Percentiles rank a stretch among this genome's conserved stretches.
phyloP scores from a whole-genome alignment of 768 basidiomycete genomes.

The Hysterangium stoloniferum region DNA sequence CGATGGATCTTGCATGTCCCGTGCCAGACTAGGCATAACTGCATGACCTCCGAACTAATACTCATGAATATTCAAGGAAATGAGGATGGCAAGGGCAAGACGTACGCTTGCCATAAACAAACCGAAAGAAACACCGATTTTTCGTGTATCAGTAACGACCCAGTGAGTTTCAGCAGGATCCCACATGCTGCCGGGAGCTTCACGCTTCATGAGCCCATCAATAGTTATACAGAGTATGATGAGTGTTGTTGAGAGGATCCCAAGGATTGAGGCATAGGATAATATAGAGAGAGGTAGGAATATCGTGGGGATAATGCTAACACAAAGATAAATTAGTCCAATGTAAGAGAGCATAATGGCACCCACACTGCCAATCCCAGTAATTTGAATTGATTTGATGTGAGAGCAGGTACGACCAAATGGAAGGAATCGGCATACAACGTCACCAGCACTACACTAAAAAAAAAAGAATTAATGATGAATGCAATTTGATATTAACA shows the following conservation, averaged over 20 bases:
- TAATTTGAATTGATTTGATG: conserved; percentile 67
- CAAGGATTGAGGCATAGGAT: conserved; percentile 82
- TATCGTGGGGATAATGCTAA: conserved; percentile 73
- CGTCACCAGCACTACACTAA: conserved; percentile 79
- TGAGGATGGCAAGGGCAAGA: conserved; percentile 6
- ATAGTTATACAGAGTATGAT: conserved; percentile 71
- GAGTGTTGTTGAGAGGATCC: conserved; percentile 69
- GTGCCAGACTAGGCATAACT: conserved; percentile 81
- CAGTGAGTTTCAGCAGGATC: conserved; percentile 62
- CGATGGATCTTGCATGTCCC: conserved; percentile 81
- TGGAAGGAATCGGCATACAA: conserved; percentile 83
- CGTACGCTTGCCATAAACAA: conserved; percentile 87
- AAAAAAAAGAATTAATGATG: too few relatives aligned
- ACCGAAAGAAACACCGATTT: conserved; percentile 77
- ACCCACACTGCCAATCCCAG: conserved; percentile 64
- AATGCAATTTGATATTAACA: neutral
- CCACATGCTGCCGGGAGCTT: conserved; percentile 77
- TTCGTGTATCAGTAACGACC: conserved; percentile 40
- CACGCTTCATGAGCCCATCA: conserved; percentile 69
- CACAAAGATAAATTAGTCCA: neutral
- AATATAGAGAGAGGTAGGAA: conserved; percentile 81
- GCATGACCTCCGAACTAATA: conserved; percentile 91
- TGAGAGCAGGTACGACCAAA: conserved; percentile 58
- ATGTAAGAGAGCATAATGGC: neutral
- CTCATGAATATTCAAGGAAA: too few relatives aligned